phyloP scores from a whole-genome alignment of 2,329 filamentous ascomycete genomes.

The Pseudodiploospora longispora region DNA sequence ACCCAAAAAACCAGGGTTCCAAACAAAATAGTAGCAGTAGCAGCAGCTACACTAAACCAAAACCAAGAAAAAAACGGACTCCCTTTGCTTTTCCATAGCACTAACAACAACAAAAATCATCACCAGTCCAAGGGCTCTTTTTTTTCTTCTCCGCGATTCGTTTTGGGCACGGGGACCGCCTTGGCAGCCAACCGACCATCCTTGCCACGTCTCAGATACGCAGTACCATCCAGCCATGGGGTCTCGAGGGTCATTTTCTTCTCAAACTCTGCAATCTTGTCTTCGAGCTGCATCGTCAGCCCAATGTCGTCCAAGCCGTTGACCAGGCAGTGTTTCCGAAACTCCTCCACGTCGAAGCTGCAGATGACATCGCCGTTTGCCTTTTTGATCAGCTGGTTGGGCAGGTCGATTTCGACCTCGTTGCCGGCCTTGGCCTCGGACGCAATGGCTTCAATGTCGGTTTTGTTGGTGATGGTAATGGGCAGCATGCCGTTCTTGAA shows the following conservation, averaged over 20 bases:
- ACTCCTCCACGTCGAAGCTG: conserved; percentile 81
- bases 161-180: conserved; percentile 69
- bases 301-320: conserved; percentile 96
- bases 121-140: conserved; percentile 88
- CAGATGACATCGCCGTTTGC: conserved; percentile 65
- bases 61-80: too few relatives aligned
- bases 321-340: conserved; percentile 86
- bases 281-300: conserved; percentile 83
- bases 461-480: conserved; percentile 62
- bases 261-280: conserved; percentile 83
- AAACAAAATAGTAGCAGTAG: too few relatives aligned
- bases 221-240: conserved; percentile 85
- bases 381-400: conserved; percentile 74
- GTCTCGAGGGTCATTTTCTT: conserved; percentile 65
- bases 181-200: conserved; percentile 49
- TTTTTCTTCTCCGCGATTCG: conserved; percentile 77
- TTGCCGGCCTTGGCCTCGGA: conserved; percentile 69
- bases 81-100: background rate
- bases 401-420: conserved; percentile 84
- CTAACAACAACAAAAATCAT: conserved; percentile 8
- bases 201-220: conserved; percentile 60
- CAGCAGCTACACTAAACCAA: too few relatives aligned
- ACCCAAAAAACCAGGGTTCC: conserved; percentile 24
- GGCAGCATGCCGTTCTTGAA: conserved; percentile 99
- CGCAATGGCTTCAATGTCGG: conserved; percentile 60